These are phyloP conservation scores for Cordyceps tenuipes DNA, from an alignment of 2,329 filamentous ascomycete genomes.

Conservation along the genomic window DNA sequence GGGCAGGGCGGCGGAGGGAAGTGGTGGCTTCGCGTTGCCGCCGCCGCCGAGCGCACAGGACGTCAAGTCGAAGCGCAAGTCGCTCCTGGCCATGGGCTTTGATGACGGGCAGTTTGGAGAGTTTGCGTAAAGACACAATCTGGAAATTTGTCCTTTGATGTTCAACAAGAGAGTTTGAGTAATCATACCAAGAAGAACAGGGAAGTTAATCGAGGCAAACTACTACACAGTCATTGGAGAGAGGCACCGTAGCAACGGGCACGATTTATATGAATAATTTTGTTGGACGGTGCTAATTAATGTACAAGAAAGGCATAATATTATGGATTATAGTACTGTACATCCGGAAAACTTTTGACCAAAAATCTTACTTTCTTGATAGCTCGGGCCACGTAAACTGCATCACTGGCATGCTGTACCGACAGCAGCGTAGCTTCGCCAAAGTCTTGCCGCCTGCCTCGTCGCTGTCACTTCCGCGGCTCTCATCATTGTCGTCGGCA, in stretches of 20 bases:
- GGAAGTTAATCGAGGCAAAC: not conserved
- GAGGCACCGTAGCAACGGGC: not conserved
- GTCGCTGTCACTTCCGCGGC: not conserved
- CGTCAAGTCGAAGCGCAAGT: constrained; percentile 51
- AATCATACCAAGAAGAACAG: not conserved
- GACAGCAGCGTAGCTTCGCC: not conserved
- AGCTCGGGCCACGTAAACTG: constrained; percentile 19
- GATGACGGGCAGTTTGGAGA: constrained; percentile 86
- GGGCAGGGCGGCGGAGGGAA: constrained; percentile 12
- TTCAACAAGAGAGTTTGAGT: too few species aligned
- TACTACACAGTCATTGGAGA: not conserved
- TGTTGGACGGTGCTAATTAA: not conserved
- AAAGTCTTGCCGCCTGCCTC: not conserved
- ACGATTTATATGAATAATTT: not conserved
- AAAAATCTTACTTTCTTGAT: constrained; percentile 4
- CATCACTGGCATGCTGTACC: constrained; percentile 22
- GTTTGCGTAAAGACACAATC: constrained; percentile 44
- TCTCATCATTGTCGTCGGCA: not conserved
- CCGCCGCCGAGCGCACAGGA: constrained; percentile 58
- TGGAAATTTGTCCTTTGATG: too few species aligned
- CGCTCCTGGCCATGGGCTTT: constrained; percentile 63
- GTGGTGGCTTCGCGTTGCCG: constrained; percentile 47
- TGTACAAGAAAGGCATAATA: not conserved
- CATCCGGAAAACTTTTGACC: not conserved
- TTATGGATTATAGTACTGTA: not conserved